Base-by-base conservation (phyloP, 306 rosid genomes). In the Lathyrus aphaca region DNA sequence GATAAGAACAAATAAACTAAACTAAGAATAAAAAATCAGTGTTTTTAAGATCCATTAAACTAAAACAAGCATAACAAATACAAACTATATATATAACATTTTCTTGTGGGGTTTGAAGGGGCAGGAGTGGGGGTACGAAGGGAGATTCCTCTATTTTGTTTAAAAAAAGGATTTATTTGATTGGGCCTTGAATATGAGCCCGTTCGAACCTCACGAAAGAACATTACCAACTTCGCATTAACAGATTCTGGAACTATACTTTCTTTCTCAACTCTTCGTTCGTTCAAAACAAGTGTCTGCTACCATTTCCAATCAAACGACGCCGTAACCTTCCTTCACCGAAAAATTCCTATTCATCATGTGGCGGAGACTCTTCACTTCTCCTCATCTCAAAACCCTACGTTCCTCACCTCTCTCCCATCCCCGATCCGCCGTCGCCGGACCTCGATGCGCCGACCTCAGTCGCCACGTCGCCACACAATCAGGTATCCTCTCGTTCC, bases 361-460 rank as follows among this genome's bases (percentile, higher is more conserved):
- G 97, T 90, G 89, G 92, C 95, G 98, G 79, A 84, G 89, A 83
- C 68, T 90, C 32, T 29, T 88, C 66, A 69, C 87, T 81, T 83
- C 88, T 72, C 80, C 97, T 48, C 83, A 85, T 5, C 89, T 93
- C 82, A 87, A 82, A 88, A 68, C 91, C 85, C 88, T 90, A 40
- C 10, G 80, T 2, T 35, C 82, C 4, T 6, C 80, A 3, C 53
- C 50, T 58, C 50, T 27, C 19, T 88, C 85, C 48, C 79, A 78
- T 19, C 66, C 80, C 70, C 83, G 95, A 81, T 77, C 76, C 73
- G 61, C 55, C 67, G 69, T 62, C 17, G 38, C 62, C 56, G 39
- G 14, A 0, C 51, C 9, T 42, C 68, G 61, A 68, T 68, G 35
- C 40, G 19, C 21, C 35, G 51, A 18, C 48, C 10, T 67, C 75